A percentile compares a stretch with the other conserved stretches of the same genome.
Evolutionary conservation across 148 eudicot species (phyloP).

Genomic region (Amaranthus hypochondriacus): DNA sequence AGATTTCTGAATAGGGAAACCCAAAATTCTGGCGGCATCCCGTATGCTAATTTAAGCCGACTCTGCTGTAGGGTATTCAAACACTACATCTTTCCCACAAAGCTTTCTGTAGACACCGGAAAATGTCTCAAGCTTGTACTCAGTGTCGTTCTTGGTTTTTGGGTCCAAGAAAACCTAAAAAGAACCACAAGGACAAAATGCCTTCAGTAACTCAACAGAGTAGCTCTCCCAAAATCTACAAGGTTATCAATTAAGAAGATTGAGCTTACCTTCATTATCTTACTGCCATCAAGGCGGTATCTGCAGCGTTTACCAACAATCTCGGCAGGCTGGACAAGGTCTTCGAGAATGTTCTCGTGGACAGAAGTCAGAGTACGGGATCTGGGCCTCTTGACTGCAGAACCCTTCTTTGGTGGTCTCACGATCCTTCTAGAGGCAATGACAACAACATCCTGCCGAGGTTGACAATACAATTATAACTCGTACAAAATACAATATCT

Average conservation of each 20-base stretch:
- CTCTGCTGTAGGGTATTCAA: constrained; percentile 60
- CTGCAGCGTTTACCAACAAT: constrained; percentile 83
- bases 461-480: neutral
- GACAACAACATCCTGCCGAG: constrained; percentile 66
- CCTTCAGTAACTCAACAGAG: too few species aligned
- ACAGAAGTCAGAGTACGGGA: constrained; percentile 81
- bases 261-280: constrained; percentile 62
- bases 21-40: constrained; percentile 21
- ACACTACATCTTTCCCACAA: constrained; percentile 86
- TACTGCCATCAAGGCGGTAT: constrained; percentile 78
- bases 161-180: constrained; percentile 75
- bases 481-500: too few species aligned
- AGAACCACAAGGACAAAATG: neutral
- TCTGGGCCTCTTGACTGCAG: constrained; percentile 77
- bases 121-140: constrained; percentile 89
- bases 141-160: constrained; percentile 75
- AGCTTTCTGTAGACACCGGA: constrained; percentile 84
- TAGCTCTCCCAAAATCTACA: neutral
- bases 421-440: constrained; percentile 79
- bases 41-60: constrained; percentile 28
- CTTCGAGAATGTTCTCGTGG: constrained; percentile 83
- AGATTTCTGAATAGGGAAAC: neutral
- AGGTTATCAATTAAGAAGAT: neutral
- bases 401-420: constrained; percentile 91
- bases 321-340: constrained; percentile 82